A percentile compares a stretch with the other conserved stretches of the same genome.
Evolutionary conservation across 2,329 filamentous ascomycete species (phyloP).

Genomic region (Penicillium sp.): DNA sequence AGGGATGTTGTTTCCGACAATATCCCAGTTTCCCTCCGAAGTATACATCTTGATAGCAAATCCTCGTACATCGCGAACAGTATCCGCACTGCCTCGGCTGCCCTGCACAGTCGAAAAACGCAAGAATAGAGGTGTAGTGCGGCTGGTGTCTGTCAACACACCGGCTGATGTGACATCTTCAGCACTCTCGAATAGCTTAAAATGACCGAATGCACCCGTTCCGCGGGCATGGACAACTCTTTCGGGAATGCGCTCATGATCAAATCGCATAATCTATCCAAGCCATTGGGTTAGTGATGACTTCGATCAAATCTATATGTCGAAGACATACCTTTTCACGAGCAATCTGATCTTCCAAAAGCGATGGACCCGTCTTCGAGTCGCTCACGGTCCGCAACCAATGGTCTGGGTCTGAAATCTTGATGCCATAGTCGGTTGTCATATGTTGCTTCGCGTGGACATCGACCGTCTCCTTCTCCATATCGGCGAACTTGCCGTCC

Average conservation of each 20-base stretch:
- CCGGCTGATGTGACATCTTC: conserved; percentile 63
- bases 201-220: conserved; percentile 65
- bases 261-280: conserved; percentile 61
- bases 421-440: conserved; percentile 76
- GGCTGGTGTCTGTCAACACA: conserved; percentile 67
- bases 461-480: conserved; percentile 60
- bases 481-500: conserved; percentile 59
- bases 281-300: not conserved
- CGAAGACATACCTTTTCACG: conserved; percentile 65
- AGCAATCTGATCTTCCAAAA: conserved; percentile 71
- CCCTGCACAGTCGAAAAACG: conserved; percentile 79
- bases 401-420: conserved; percentile 71
- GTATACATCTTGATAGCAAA: conserved; percentile 80
- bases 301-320: too few species aligned
- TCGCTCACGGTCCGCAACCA: conserved; percentile 69
- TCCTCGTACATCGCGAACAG: conserved; percentile 78
- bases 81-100: conserved; percentile 74
- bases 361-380: conserved; percentile 63
- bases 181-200: conserved; percentile 65
- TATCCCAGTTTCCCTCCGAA: conserved; percentile 69
- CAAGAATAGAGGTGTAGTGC: conserved; percentile 65
- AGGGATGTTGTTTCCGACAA: conserved; percentile 44
- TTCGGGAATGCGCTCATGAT: conserved; percentile 71
- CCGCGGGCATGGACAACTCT: conserved; percentile 68
- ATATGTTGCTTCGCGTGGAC: conserved; percentile 60